Percentiles rank a stretch among this genome's conserved stretches.
These are phyloP conservation scores for Trichophyton benhamiae DNA, from an alignment of 2,329 filamentous ascomycete species.

Conservation along the genomic window DNA sequence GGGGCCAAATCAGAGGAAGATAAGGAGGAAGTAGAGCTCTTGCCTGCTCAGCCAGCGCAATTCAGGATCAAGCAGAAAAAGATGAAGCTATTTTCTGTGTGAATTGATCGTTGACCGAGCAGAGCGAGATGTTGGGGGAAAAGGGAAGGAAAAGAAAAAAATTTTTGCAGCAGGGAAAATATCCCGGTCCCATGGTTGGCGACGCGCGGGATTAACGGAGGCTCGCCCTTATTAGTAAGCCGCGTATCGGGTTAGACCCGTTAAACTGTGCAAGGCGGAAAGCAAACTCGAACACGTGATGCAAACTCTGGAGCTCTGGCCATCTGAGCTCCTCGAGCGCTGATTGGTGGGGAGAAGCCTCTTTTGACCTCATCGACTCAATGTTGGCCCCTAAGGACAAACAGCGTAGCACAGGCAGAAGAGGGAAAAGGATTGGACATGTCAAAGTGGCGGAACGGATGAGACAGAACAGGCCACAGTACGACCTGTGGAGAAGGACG, in stretches of 20 bases:
- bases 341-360: not conserved
- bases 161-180: not conserved
- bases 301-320: not conserved
- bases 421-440: not conserved
- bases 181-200: constrained; percentile 1
- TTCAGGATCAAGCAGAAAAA: not conserved
- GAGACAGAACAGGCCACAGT: no score
- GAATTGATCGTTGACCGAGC: constrained; percentile 1
- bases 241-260: not conserved
- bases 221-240: not conserved
- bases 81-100: not conserved
- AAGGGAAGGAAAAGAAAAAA: not conserved
- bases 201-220: not conserved
- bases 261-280: not conserved
- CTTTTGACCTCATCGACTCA: constrained; percentile 1
- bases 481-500: not conserved
- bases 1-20: not conserved
- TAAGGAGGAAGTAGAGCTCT: not conserved
- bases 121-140: not conserved
- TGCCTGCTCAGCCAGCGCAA: not conserved
- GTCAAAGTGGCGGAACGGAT: not conserved
- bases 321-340: not conserved
- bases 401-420: not conserved
- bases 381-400: not conserved
- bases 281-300: not conserved